These are phyloP conservation scores for Penicillium janthinellum DNA, from an alignment of 2,329 filamentous ascomycete genomes.

Conservation along the genomic window DNA sequence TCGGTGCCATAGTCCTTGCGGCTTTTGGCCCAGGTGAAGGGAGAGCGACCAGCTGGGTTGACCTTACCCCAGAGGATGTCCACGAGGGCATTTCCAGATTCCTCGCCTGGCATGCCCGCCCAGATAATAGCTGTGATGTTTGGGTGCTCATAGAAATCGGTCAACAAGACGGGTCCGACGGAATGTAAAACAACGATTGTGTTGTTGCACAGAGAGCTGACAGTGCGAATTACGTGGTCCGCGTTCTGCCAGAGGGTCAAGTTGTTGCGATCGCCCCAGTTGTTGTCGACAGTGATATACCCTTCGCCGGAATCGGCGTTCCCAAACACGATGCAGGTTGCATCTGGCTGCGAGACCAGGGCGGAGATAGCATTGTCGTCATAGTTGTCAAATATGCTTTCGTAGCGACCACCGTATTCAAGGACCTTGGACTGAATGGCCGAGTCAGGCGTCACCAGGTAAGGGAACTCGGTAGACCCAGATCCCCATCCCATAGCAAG, in stretches of 20 bases:
- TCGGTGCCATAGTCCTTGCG: constrained; percentile 31
- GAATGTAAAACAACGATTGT: constrained; percentile 88
- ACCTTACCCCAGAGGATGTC: constrained; percentile 18
- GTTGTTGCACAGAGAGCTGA: constrained; percentile 72
- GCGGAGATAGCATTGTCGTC: constrained; percentile 16
- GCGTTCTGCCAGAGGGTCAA: constrained; percentile 71
- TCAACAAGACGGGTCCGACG: constrained; percentile 64
- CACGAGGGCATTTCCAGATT: constrained; percentile 15
- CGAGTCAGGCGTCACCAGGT: constrained; percentile 27
- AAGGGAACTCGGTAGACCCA: constrained; percentile 17
- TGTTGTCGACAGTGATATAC: constrained; percentile 12
- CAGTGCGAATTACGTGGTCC: constrained; percentile 79
- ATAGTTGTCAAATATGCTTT: constrained; percentile 23
- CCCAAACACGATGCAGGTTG: constrained; percentile 39
- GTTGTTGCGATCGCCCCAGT: constrained; percentile 16
- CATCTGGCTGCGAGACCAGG: constrained; percentile 34
- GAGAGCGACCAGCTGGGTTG: constrained; percentile 13
- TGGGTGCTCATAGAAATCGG: constrained; percentile 53
- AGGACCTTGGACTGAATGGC: constrained; percentile 27
- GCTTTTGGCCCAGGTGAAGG: constrained; percentile 12
- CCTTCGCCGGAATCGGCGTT: constrained; percentile 15
- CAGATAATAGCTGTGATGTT: constrained; percentile 78
- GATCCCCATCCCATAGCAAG: constrained; percentile 12
- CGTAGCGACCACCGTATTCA: constrained; percentile 21
- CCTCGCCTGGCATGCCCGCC: constrained; percentile 39